Evolutionary conservation across 495 filamentous ascomycete genomes (phyloP).

Genomic region (Penicillium riverlandense): DNA sequence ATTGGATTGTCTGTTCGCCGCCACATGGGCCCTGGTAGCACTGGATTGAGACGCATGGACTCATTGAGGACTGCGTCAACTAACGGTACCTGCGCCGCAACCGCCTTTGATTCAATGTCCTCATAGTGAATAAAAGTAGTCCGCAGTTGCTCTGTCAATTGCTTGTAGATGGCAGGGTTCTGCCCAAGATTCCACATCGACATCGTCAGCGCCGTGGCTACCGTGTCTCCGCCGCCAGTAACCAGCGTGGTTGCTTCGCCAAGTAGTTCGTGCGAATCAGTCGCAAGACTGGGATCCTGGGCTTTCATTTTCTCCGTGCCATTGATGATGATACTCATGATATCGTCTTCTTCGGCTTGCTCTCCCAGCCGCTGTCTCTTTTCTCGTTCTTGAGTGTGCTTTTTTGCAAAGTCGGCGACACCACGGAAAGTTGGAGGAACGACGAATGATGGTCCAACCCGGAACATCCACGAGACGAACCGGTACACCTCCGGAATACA

Average conservation of each 20-base stretch:
- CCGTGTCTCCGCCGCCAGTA: not conserved
- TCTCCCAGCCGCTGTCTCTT: not conserved
- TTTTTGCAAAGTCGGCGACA: too few relatives aligned
- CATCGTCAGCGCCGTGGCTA: slow-evolving; percentile 1
- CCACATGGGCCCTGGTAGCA: slow-evolving; percentile 3
- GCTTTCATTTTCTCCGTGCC: slow-evolving; percentile 2
- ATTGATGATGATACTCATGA: slow-evolving; percentile 2
- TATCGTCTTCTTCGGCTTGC: not conserved
- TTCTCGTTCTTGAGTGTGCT: too few relatives aligned
- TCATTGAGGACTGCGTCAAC: slow-evolving; percentile 3
- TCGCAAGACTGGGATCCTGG: slow-evolving; percentile 1
- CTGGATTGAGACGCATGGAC: slow-evolving; percentile 6
- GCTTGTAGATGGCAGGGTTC: slow-evolving; percentile 1
- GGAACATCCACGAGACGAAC: too few relatives aligned
- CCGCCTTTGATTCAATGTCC: slow-evolving; percentile 1
- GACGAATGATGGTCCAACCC: too few relatives aligned
- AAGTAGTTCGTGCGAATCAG: slow-evolving; percentile 1
- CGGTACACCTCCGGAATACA: slow-evolving; percentile 1
- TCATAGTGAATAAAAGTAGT: slow-evolving; percentile 1
- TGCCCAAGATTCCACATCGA: slow-evolving; percentile 4
- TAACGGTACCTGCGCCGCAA: slow-evolving; percentile 2
- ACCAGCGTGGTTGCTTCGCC: slow-evolving; percentile 4
- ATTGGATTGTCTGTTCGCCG: slow-evolving; percentile 9
- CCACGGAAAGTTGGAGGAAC: too few relatives aligned
- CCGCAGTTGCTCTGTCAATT: not conserved